A percentile compares a stretch with the other conserved stretches of the same genome.
Conservation (phyloP, 176 grass and related monocot genomes). For the Oryza glumipatula region DNA sequence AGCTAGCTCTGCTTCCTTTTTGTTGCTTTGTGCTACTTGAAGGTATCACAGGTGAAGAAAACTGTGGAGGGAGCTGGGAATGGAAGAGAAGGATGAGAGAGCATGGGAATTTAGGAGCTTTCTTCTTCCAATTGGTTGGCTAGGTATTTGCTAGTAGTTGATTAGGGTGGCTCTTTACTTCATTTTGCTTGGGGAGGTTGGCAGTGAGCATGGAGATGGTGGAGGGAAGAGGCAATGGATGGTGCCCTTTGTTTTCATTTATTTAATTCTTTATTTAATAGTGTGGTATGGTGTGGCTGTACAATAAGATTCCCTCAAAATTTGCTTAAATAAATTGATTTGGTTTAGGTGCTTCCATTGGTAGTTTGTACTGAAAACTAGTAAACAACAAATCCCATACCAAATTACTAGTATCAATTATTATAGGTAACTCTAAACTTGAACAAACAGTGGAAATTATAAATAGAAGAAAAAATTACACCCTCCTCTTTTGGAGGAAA, state of each 20-base stretch:
- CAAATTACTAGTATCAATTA: background rate
- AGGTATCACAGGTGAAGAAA: slow-evolving; percentile 6
- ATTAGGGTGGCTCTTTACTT: slow-evolving; percentile 11
- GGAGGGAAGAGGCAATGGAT: slow-evolving; percentile 33
- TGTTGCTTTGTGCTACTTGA: slow-evolving; percentile 26
- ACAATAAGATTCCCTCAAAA: slow-evolving; percentile 42
- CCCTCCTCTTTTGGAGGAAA: background rate
- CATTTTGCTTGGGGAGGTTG: slow-evolving; percentile 33
- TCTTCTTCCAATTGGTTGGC: background rate
- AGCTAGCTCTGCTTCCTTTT: background rate
- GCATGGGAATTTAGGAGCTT: background rate
- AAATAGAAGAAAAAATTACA: background rate
- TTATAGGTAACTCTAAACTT: background rate
- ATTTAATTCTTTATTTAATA: slow-evolving; percentile 13
- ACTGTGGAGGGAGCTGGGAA: background rate
- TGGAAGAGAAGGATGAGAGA: slow-evolving; percentile 8
- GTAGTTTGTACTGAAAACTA: background rate
- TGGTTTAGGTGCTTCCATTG: slow-evolving; percentile 6
- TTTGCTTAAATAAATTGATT: slow-evolving; percentile 41
- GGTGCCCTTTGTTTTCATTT: slow-evolving; percentile 46
- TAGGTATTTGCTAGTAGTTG: slow-evolving; percentile 34
- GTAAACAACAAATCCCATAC: background rate
- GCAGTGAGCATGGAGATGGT: slow-evolving; percentile 26
- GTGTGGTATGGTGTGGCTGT: slow-evolving; percentile 35
- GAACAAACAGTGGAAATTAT: background rate